Base-by-base conservation (phyloP, 768 basidiomycete genomes). In the Rhodosporidiobolus sp. region DNA sequence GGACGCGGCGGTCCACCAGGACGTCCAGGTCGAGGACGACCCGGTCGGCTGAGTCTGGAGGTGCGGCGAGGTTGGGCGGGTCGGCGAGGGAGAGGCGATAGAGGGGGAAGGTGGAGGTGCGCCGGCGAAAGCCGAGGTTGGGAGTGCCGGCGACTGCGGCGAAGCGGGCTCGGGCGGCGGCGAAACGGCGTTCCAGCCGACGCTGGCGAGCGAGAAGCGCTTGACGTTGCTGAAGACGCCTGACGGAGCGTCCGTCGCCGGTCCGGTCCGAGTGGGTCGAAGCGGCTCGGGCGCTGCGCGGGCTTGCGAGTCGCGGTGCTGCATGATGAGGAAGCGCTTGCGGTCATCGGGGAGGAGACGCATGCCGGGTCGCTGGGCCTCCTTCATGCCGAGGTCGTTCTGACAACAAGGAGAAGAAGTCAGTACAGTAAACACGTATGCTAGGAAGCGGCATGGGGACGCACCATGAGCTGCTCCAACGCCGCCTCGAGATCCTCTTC, bases 321-420 rank as follows among this genome's bases (percentile, higher is more conserved):
- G 81, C 1, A 60, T 8, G 35, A 80, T 43, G 28, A 94, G 80
- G 66, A 87, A 87, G 58, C 84, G 85, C 81, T 90, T 90, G 78
- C 88, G 87, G 64, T 88, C 86, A 4, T 79, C 66, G 0, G 90
- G 81, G 16, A 94, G 81, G 8, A 84, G 80, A 66, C 86, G 83
- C 87, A 93, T 89, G 2, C 83, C 85, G 4, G 82, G 82, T 50
- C 89, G 86, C 73, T 86, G 86, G 2, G 86, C 85, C n/a, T 87
- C 89, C 79, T 89, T 90, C 69, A 93, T 76, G 16, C 87, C 89
- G 28, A 93, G 80, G 19, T 88, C 85, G 72, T 90, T 86, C 92
- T 93, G 66, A n/a, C 53, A 53, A 55, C 63, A 20, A 28, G 6
- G 19, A 65, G 60, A 75, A 77, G 4, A 22, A 30, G 49, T 55